Base-by-base conservation (phyloP, 805 yeast species). In the Myxozyma geophila region DNA sequence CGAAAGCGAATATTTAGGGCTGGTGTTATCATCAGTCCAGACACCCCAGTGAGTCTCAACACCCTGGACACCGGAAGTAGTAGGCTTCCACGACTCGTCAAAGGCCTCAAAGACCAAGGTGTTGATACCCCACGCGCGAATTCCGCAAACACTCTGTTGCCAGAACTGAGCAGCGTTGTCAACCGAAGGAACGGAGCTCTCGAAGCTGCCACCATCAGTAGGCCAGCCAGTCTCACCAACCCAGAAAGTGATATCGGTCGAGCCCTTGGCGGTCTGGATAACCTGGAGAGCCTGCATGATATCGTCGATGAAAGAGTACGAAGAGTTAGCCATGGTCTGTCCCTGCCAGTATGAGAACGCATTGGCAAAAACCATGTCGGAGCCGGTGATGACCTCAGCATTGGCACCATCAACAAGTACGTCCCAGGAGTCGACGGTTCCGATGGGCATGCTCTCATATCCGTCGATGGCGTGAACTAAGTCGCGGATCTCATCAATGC, bases 331-430 rank as follows among this genome's bases (percentile, higher is more conserved):
- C 84, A 83, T 83, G 70, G 91, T 83, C 81, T 92, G 98, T 50
- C 98, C 98, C 82, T 93, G 98, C 98, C 98, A 93, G 87, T 92
- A 93, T 8, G 98, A 90, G 84, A 93, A 93, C 56, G 97, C 98
- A 76, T 93, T 93, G 74, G 97, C 96, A 76, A 87, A 89, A 66
- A 92, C 86, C 72, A 90, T 81, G 77, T 93, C 98, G 54, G 96
- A 81, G 58, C 91, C 92, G 76, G 85, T 72, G 74, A 93, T 87
- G 61, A 89, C 96, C 33, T 88, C 84, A 57, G 78, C 72, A 69
- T 87, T 81, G 70, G 81, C 85, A 73, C 88, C 95, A 73, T 90
- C 96, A 70, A 92, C 97, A 67, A 90, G 77, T 67, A 89, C 82
- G 77, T 93, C 90, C 98, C 98, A 93, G 1, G 98, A 92, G 79